Evolutionary conservation across 2,329 filamentous ascomycete species (phyloP).

Genomic region (Monosporascus sp.): DNA sequence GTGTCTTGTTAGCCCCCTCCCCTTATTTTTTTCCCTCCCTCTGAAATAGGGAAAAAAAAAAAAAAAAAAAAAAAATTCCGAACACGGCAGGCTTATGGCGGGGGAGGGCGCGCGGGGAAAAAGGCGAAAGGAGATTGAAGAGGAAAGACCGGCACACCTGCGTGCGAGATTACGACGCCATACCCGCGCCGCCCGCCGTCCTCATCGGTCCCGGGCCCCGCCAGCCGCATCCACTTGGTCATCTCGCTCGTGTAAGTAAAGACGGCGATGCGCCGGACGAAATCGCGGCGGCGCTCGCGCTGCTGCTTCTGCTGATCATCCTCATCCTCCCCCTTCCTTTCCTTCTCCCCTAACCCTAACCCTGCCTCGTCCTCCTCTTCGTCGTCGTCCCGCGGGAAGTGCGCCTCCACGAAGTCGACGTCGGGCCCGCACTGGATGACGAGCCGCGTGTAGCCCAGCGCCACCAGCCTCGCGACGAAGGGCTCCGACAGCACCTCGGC

Average conservation of each 20-base stretch:
- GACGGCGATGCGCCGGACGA: constrained; percentile 48
- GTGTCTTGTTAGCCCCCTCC: not conserved
- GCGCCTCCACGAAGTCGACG: constrained; percentile 47
- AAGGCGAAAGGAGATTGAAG: not conserved
- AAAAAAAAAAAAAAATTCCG: no score
- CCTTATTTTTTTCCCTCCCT: not conserved
- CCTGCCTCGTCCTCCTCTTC: not conserved
- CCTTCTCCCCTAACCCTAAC: not conserved
- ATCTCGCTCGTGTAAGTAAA: constrained; percentile 67
- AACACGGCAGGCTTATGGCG: not conserved
- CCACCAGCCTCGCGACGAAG: constrained; percentile 58
- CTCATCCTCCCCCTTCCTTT: constrained; percentile 12
- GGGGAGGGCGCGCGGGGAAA: no score
- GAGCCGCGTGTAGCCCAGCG: constrained; percentile 63
- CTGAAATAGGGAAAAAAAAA: no score
- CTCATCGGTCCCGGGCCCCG: constrained; percentile 39
- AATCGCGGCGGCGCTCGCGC: constrained; percentile 14
- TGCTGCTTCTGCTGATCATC: constrained; percentile 18
- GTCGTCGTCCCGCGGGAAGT: constrained; percentile 3
- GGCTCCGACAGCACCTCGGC: constrained; percentile 53
- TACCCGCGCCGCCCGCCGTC: constrained; percentile 33
- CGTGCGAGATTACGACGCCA: constrained; percentile 83
- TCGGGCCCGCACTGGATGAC: constrained; percentile 77
- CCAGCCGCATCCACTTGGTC: constrained; percentile 50
- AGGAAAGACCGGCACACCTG: constrained; percentile 51